Evolutionary conservation across 2,329 filamentous ascomycete genomes (phyloP).

Genomic region (Talaromyces sp.): DNA sequence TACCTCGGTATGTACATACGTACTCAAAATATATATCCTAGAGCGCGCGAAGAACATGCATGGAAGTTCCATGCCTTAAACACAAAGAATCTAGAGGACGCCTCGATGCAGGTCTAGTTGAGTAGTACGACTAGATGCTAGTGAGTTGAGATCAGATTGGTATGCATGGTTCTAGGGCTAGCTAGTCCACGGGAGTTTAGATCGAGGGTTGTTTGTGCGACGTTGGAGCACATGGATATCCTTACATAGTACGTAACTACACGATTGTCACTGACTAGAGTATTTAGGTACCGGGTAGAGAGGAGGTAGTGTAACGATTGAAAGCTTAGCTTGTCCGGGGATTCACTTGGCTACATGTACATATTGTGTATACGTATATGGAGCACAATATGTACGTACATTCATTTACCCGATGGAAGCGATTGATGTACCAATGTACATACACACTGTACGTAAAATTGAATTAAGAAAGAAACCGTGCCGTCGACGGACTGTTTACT

Average conservation of each 20-base stretch:
- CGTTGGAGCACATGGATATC: slow-evolving; percentile 2
- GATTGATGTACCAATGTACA: not conserved
- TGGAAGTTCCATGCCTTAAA: slow-evolving; percentile 27
- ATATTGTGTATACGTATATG: not conserved
- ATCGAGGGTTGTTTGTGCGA: not conserved
- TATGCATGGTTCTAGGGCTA: slow-evolving; percentile 2
- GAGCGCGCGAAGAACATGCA: slow-evolving; percentile 41
- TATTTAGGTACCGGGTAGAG: not conserved
- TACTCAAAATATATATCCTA: slow-evolving; percentile 14
- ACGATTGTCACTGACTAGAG: not conserved
- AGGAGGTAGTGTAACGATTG: not conserved
- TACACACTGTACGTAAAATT: not conserved
- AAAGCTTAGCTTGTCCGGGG: not conserved
- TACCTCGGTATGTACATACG: not conserved
- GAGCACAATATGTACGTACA: not conserved
- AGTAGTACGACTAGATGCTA: not conserved
- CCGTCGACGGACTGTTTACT: not conserved
- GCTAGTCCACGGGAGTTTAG: not conserved
- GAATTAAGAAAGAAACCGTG: not conserved
- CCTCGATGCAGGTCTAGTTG: not conserved
- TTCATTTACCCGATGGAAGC: not conserved
- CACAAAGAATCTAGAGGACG: not conserved
- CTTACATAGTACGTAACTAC: not conserved
- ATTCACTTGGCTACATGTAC: not conserved
- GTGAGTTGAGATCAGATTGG: not conserved